Conservation (phyloP, 2,329 filamentous ascomycete genomes). For the Basipetospora chlamydospora region DNA sequence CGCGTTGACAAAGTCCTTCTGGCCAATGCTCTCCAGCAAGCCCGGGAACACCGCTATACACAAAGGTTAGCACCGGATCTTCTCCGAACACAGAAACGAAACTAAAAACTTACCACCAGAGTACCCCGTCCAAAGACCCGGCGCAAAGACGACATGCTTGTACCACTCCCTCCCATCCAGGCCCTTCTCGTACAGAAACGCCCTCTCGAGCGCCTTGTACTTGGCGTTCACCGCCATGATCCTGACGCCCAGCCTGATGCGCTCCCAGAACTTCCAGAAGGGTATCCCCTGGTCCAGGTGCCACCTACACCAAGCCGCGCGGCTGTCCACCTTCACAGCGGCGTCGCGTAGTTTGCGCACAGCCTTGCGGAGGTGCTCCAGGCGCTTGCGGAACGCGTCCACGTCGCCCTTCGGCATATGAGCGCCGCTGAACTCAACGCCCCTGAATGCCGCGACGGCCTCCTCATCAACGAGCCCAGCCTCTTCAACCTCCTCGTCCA, state of each 20-base stretch:
- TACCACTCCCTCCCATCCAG: conserved; percentile 76
- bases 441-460: conserved; percentile 15
- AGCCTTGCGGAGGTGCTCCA: conserved; percentile 23
- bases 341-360: conserved; percentile 22
- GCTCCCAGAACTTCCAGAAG: conserved; percentile 66
- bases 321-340: conserved; percentile 29
- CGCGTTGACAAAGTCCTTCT: conserved; percentile 41
- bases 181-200: conserved; percentile 62
- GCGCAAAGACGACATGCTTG: conserved; percentile 89
- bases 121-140: conserved; percentile 84
- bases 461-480: conserved; percentile 11
- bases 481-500: conserved; percentile 17
- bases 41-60: conserved; percentile 44
- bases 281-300: conserved; percentile 42
- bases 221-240: conserved; percentile 59
- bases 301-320: conserved; percentile 24
- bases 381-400: conserved; percentile 23
- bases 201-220: conserved; percentile 72
- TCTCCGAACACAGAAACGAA: conserved; percentile 1
- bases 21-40: conserved; percentile 46
- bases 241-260: conserved; percentile 45
- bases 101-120: conserved; percentile 44
- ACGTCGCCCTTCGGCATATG: conserved; percentile 24
- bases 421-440: too few relatives aligned
- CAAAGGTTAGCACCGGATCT: conserved; percentile 9